These are phyloP conservation scores for Penicillium antarcticum DNA, from an alignment of 495 filamentous ascomycete species.

Conservation along the genomic window DNA sequence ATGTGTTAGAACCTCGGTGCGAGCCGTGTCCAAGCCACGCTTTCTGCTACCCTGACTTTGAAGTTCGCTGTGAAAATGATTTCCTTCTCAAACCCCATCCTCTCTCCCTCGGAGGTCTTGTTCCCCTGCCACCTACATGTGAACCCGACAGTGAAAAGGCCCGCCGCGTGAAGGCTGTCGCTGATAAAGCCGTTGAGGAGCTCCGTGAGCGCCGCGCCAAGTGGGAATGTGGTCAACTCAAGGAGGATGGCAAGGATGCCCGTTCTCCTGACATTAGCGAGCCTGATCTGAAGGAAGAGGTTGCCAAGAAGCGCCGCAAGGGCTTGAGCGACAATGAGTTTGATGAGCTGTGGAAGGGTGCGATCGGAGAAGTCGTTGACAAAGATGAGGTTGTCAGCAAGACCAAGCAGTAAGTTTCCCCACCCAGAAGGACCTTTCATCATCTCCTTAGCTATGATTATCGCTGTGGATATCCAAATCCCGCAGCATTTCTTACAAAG, in stretches of 20 bases:
- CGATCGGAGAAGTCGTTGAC: constrained; percentile 77
- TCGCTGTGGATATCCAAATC: constrained; percentile 16
- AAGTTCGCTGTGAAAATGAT: constrained; percentile 77
- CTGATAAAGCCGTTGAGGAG: constrained; percentile 83
- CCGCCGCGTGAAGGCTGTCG: constrained; percentile 79
- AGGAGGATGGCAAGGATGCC: constrained; percentile 56
- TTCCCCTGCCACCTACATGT: constrained; percentile 89
- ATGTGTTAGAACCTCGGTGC: constrained; percentile 71
- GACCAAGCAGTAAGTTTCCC: constrained; percentile 70
- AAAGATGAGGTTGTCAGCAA: constrained; percentile 77
- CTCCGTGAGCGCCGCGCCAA: constrained; percentile 81
- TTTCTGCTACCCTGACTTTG: constrained; percentile 75
- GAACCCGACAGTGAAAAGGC: constrained; percentile 93
- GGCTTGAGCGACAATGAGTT: constrained; percentile 84
- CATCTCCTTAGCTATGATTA: constrained; percentile 9
- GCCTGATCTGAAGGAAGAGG: constrained; percentile 69
- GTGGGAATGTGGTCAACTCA: constrained; percentile 80
- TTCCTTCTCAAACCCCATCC: constrained; percentile 85
- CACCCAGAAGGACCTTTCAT: constrained; percentile 30
- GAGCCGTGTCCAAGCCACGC: constrained; percentile 92
- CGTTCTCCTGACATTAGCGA: constrained; percentile 66
- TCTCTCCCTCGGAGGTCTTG: constrained; percentile 70
- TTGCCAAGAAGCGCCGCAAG: constrained; percentile 69
- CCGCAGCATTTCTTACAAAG: constrained; percentile 22
- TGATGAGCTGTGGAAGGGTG: constrained; percentile 84